A percentile compares a stretch with the other conserved stretches of the same genome.
Conservation (phyloP, 345 rosid genomes). For the Erodium maritimum region DNA sequence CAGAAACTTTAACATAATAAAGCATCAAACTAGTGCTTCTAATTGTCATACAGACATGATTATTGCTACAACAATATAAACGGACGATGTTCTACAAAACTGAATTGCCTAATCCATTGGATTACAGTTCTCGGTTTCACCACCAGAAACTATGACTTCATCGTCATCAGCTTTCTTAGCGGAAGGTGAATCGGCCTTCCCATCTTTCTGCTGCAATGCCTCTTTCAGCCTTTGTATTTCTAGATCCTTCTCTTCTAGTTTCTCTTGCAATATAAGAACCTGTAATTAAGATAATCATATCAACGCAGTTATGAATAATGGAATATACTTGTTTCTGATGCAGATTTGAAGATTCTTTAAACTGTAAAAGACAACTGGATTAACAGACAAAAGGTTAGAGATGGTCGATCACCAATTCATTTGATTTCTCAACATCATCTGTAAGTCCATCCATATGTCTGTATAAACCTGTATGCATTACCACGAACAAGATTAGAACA, state of each 20-base stretch:
- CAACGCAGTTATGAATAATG: background rate
- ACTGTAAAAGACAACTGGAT: no score
- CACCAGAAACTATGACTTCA: conserved; percentile 2
- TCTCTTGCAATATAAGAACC: conserved; percentile 67
- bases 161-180: conserved; percentile 21
- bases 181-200: conserved; percentile 18
- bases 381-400: conserved; percentile 2
- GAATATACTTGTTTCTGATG: background rate
- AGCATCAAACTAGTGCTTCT: no score
- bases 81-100: conserved; percentile 14
- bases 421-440: conserved; percentile 74
- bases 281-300: conserved; percentile 12
- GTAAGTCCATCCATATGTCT: conserved; percentile 67
- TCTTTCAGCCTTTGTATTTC: conserved; percentile 35
- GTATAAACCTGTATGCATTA: conserved; percentile 40
- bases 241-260: conserved; percentile 50
- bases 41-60: no score
- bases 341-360: background rate
- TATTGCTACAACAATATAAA: no score
- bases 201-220: conserved; percentile 36
- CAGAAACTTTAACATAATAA: no score
- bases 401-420: conserved; percentile 49
- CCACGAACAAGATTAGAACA: conserved; percentile 4
- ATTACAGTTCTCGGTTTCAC: conserved; percentile 15
- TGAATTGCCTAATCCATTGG: conserved; percentile 7